These are phyloP conservation scores for Claviceps paspali DNA, from an alignment of 2,329 filamentous ascomycete species.

Conservation along the genomic window DNA sequence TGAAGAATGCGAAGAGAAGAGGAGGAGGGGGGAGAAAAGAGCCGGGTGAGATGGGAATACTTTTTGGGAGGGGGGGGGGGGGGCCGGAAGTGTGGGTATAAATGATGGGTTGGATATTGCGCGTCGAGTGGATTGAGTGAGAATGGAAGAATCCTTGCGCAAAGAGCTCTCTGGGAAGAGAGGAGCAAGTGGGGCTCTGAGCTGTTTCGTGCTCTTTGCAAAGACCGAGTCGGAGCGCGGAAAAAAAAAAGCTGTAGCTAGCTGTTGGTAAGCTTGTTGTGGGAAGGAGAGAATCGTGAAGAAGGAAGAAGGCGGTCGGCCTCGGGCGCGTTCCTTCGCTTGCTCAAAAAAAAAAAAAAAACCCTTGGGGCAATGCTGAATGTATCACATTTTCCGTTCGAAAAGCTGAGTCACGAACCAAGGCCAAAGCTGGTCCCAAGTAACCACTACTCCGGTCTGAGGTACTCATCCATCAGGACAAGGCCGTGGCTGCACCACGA, in stretches of 20 bases:
- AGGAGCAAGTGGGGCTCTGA: not conserved
- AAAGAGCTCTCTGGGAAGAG: not conserved
- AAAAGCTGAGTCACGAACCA: too few species aligned
- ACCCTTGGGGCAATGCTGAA: too few species aligned
- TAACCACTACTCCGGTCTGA: too few species aligned
- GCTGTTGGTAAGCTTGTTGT: too few species aligned
- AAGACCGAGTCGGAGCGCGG: not conserved
- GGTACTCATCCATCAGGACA: too few species aligned
- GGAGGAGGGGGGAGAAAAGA: not conserved
- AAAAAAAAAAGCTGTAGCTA: too few species aligned
- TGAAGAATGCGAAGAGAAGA: not conserved
- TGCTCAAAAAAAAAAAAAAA: too few species aligned
- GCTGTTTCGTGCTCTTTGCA: not conserved
- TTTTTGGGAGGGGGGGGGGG: not conserved
- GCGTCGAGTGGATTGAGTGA: not conserved
- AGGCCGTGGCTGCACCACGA: too few species aligned
- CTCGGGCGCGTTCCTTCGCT: not conserved
- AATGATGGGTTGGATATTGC: not conserved
- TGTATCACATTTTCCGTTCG: too few species aligned
- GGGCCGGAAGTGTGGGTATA: not conserved
- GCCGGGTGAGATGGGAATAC: not conserved
- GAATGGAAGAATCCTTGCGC: not conserved
- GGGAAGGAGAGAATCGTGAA: not conserved
- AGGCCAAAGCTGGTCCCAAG: too few species aligned
- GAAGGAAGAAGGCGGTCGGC: not conserved